Evolutionary conservation across 2,329 filamentous ascomycete species (phyloP).

Genomic region (Pseudogymnoascus sp.): DNA sequence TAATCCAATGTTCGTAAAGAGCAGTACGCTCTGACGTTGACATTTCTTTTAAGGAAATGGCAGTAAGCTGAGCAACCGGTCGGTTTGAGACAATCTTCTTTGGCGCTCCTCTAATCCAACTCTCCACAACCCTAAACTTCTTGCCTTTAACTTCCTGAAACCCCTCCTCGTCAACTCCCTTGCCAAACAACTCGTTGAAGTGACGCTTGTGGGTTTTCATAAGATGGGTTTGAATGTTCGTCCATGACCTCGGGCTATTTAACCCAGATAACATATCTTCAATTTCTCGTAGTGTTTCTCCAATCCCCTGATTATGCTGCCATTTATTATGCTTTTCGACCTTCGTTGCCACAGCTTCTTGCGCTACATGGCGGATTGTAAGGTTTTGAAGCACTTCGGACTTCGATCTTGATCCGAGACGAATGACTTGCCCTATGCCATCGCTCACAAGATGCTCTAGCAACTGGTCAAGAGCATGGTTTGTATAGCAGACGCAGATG

Average conservation of each 20-base stretch:
- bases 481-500: slow-evolving; percentile 34
- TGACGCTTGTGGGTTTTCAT: slow-evolving; percentile 14
- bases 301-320: slow-evolving; percentile 17
- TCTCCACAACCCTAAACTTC: slow-evolving; percentile 18
- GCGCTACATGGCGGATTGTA: slow-evolving; percentile 15
- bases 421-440: slow-evolving; percentile 20
- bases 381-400: slow-evolving; percentile 19
- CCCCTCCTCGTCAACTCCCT: slow-evolving; percentile 16
- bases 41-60: slow-evolving; percentile 17
- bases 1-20: slow-evolving; percentile 17
- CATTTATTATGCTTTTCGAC: slow-evolving; percentile 19
- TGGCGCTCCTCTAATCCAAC: slow-evolving; percentile 18
- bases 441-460: slow-evolving; percentile 24
- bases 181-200: slow-evolving; percentile 17
- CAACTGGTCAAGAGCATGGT: slow-evolving; percentile 28
- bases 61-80: slow-evolving; percentile 14
- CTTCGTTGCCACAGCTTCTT: slow-evolving; percentile 15
- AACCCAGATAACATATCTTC: slow-evolving; percentile 17
- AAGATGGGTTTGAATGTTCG: slow-evolving; percentile 17
- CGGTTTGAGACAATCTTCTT: slow-evolving; percentile 18
- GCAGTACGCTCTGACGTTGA: slow-evolving; percentile 14
- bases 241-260: slow-evolving; percentile 19
- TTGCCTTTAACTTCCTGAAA: slow-evolving; percentile 18
- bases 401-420: slow-evolving; percentile 20
- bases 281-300: slow-evolving; percentile 15